Base-by-base conservation (phyloP, 2,329 filamentous ascomycete genomes). In the Xylaria sp. region DNA sequence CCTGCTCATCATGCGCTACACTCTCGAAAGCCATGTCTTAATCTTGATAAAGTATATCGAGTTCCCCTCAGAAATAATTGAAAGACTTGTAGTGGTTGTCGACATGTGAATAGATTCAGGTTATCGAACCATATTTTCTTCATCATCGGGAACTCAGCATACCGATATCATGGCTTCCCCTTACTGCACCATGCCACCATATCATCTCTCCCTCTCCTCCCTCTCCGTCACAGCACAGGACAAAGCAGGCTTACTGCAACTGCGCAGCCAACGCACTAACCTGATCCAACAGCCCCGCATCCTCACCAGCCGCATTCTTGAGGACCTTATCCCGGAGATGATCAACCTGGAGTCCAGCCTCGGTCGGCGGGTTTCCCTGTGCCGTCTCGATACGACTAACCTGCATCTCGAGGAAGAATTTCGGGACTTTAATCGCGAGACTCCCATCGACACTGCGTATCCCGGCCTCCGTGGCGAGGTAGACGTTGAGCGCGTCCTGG, bases 341-440 rank as follows among this genome's bases (percentile, higher is more conserved):
- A 55, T 86, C 80, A 9, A 88, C 84, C 71, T 83, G 82, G 70
- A 77, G 74, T 8, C 81, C 83, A 0, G 85, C 74, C n/a, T 76
- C 81, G 0, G 78, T 76, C 1, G 84, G 84, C 43, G 80, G 73
- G 54, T 81, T 82, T 0, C 86, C 85, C 75, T 87, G 83, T 0
- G 86, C 86, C 0, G 84, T 85, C 74, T 84, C 78, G 67, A 88
- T 87, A 21, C 85, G 78, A 42, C 82, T 81, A 35, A 87, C 79
- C 74, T 88, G 86, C 72, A 87, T 83, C 62, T 81, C 76, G 43
- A 88, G 72, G 73, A 88, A 88, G 80, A 88, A 88, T 74, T 88
- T 88, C 64, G 86, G 86, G 4, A 84, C 83, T 74, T 88, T 87
- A 75, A 88, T 83, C 1, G 78, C 82, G 17, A 88, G 75, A 58